Evolutionary conservation across 306 rosid species (phyloP).

Genomic region (Canavalia ensiformis): DNA sequence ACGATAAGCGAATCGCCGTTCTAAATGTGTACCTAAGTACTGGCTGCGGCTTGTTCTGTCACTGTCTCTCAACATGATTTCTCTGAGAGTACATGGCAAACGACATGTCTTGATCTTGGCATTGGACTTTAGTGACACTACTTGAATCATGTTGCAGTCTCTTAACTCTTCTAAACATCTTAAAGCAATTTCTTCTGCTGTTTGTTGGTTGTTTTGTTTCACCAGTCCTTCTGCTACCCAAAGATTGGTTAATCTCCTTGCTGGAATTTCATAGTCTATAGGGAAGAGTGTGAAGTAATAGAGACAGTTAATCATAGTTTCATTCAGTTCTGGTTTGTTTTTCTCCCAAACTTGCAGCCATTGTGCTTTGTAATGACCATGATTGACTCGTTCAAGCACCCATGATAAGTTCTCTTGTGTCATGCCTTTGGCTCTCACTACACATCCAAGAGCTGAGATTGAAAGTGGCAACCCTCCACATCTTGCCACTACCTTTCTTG

Average conservation of each 20-base stretch:
- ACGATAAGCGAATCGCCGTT: constrained; percentile 31
- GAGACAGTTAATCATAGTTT: constrained; percentile 27
- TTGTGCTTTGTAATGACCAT: constrained; percentile 2
- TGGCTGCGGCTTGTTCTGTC: constrained; percentile 2
- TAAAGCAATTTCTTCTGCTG: constrained; percentile 48
- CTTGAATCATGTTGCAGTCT: constrained; percentile 47
- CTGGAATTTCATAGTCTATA: constrained; percentile 50
- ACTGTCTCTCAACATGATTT: neutral
- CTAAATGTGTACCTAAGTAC: constrained; percentile 3
- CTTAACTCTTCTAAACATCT: constrained; percentile 29
- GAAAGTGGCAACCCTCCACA: constrained; percentile 52
- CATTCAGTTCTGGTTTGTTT: neutral
- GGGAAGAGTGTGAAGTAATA: constrained; percentile 52
- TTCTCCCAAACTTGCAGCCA: constrained; percentile 34
- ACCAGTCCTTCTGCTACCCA: constrained; percentile 58
- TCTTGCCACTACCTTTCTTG: constrained; percentile 35
- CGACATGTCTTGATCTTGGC: constrained; percentile 52
- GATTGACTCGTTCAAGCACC: constrained; percentile 32
- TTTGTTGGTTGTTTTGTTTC: neutral
- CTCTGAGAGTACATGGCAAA: constrained; percentile 43
- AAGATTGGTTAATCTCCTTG: constrained; percentile 52
- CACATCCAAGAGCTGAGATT: constrained; percentile 42
- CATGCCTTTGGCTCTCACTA: constrained; percentile 27
- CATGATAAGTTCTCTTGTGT: neutral
- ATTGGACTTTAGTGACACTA: constrained; percentile 44